These are phyloP conservation scores for Pulicaria dysenterica DNA, from an alignment of 129 eudicot genomes.

Conservation along the genomic window DNA sequence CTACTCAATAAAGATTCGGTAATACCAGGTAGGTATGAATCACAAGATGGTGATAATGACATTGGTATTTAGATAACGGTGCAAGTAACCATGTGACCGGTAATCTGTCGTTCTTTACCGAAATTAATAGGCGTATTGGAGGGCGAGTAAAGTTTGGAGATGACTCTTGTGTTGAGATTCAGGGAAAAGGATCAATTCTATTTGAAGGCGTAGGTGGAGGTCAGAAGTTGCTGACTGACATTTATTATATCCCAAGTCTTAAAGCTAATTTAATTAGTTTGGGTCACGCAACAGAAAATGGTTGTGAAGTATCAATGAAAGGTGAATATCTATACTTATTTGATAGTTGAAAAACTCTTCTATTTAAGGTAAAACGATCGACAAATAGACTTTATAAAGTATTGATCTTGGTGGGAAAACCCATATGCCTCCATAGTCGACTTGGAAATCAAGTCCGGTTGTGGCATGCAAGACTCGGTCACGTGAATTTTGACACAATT, in stretches of 20 bases:
- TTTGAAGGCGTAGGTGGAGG: not conserved
- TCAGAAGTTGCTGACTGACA: not conserved
- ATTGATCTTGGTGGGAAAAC: not conserved
- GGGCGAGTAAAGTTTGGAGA: not conserved
- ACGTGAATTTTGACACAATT: not conserved
- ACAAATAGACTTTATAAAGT: not conserved
- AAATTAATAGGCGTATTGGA: not conserved
- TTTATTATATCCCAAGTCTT: not conserved
- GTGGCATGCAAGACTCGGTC: constrained; percentile 8
- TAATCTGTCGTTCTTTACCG: not conserved
- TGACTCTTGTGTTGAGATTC: not conserved
- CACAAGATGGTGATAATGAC: not conserved
- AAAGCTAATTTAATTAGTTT: not conserved
- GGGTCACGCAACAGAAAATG: not conserved
- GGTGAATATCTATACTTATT: not conserved
- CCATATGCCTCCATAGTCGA: not conserved
- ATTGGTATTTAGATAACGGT: constrained; percentile 8
- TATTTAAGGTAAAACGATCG: not conserved
- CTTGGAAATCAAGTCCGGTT: not conserved
- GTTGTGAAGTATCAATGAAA: not conserved
- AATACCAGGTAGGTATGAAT: not conserved
- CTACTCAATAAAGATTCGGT: not conserved
- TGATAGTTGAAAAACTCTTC: not conserved
- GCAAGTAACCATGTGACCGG: constrained; percentile 10
- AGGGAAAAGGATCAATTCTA: not conserved